Evolutionary conservation across 805 yeast species (phyloP), one percentile per base, ranked within the genome.

Genomic region (Wickerhamomyces rabaulensis): DNA sequence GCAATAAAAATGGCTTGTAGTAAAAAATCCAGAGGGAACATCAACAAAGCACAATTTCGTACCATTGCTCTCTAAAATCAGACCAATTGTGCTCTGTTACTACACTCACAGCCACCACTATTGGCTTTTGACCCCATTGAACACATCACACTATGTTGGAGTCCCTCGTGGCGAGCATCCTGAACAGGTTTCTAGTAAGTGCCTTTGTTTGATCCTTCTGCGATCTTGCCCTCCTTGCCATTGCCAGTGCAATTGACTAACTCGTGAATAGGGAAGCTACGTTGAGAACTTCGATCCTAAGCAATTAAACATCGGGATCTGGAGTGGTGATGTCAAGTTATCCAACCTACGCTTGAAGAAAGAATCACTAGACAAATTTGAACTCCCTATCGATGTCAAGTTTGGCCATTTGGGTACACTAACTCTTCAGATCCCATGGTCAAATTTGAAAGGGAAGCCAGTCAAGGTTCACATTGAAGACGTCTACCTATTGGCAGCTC

Each of bases 271-370:
- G 56, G 89, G 89, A 2, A 73, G 80, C 26, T 89, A 90, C 64
- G 90, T 92, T 42, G 96, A 95, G 67, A 87, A 95, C 66, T 94
- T 94, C 65, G 99, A 94, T 68, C 90, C 98, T 16, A 87, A 87
- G 55, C 97, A 94, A 61, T 70, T 94, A 58, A 91, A 94, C 57
- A 91, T 94, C 46, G 99, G 98, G 6, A 90, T 94, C 29, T 91
- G 98, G 96, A 80, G 90, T 58, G 99, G 99, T 33, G 98, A 94
- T 70, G 98, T 91, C 26, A 87, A 87, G 62, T 71, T 94, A 45
- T 76, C 75, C 51, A 82, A 91, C 62, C 75, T 95, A 51, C 76
- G 83, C 47, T 71, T 94, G 49, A 89, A 87, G 66, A 84, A 86
- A 51, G 97, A 91, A 62, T 89, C 97, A 3, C 71, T 94, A 41